phyloP scores from a whole-genome alignment of 345 rosid genomes.

The Salix arbutifolia region DNA sequence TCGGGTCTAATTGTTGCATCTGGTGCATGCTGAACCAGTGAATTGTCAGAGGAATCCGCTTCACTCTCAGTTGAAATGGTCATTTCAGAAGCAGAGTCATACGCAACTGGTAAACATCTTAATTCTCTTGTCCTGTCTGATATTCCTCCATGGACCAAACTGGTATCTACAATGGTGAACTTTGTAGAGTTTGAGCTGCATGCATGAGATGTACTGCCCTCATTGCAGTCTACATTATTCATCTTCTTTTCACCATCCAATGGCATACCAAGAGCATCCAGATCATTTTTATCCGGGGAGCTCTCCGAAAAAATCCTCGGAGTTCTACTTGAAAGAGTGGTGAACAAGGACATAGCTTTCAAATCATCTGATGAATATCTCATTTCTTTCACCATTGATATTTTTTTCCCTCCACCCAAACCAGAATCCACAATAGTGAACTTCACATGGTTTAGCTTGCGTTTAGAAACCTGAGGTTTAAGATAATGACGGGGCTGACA shows the following conservation, averaged over 20 bases:
- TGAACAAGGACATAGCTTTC: conserved; percentile 25
- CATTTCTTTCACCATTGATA: conserved; percentile 44
- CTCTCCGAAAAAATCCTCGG: conserved; percentile 18
- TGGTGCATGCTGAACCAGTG: conserved; percentile 12
- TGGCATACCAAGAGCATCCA: conserved; percentile 22
- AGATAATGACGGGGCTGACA: conserved; percentile 43
- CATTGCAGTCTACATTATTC: background rate
- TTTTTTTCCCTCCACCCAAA: conserved; percentile 38
- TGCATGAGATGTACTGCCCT: conserved; percentile 7
- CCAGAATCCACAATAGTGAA: conserved; percentile 66
- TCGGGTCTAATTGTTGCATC: conserved; percentile 5
- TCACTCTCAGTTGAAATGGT: conserved; percentile 6
- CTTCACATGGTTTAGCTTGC: conserved; percentile 33
- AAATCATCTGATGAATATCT: conserved; percentile 34
- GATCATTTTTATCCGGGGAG: conserved; percentile 16
- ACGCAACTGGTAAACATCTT: conserved; percentile 38
- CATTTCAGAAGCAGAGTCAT: conserved; percentile 18
- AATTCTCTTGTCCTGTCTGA: conserved; percentile 33
- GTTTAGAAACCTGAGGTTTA: conserved; percentile 49
- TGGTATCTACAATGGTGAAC: conserved; percentile 57
- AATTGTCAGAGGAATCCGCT: conserved; percentile 14
- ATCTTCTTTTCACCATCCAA: conserved; percentile 27
- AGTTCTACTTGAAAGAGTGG: conserved; percentile 23
- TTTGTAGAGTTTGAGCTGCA: conserved; percentile 21
- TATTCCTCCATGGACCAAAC: conserved; percentile 39